Conservation (phyloP, 768 basidiomycete genomes). For the Sarcodon sp. region DNA sequence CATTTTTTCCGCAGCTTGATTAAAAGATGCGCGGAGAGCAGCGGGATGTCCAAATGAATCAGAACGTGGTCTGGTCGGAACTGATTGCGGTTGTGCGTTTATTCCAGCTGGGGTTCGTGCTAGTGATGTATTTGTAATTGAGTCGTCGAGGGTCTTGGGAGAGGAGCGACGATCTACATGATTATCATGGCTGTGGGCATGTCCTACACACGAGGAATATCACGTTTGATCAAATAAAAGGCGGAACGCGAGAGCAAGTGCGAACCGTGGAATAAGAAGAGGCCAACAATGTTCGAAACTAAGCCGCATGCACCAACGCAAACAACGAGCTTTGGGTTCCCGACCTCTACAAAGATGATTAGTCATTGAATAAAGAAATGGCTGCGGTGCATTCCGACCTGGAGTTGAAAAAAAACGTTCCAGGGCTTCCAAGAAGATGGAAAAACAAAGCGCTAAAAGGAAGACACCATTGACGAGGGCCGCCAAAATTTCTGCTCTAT, state of each 20-base stretch:
- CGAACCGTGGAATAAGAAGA: slow-evolving; percentile 92
- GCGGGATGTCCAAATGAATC: neutral
- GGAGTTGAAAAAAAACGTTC: slow-evolving; percentile 80
- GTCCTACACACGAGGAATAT: slow-evolving; percentile 29
- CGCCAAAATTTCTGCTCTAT: slow-evolving; percentile 91
- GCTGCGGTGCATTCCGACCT: slow-evolving; percentile 27
- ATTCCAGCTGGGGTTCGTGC: no score
- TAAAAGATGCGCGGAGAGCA: neutral
- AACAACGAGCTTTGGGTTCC: slow-evolving; percentile 79
- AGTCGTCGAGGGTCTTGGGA: neutral
- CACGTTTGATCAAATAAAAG: no score
- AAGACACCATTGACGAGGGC: slow-evolving; percentile 96
- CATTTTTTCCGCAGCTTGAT: neutral
- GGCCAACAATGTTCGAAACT: slow-evolving; percentile 82
- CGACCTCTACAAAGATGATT: slow-evolving; percentile 47
- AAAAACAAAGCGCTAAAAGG: slow-evolving; percentile 91
- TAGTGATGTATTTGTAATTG: no score
- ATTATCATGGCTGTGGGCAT: slow-evolving; percentile 48
- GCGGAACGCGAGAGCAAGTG: neutral
- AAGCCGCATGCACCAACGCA: slow-evolving; percentile 84
- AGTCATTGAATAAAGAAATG: slow-evolving; percentile 3
- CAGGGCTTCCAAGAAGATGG: slow-evolving; percentile 86
- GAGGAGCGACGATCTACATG: slow-evolving; percentile 13
- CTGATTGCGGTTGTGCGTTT: neutral
- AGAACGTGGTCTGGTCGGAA: neutral